phyloP scores from a whole-genome alignment of 306 rosid species.

The Geum urbanum region DNA sequence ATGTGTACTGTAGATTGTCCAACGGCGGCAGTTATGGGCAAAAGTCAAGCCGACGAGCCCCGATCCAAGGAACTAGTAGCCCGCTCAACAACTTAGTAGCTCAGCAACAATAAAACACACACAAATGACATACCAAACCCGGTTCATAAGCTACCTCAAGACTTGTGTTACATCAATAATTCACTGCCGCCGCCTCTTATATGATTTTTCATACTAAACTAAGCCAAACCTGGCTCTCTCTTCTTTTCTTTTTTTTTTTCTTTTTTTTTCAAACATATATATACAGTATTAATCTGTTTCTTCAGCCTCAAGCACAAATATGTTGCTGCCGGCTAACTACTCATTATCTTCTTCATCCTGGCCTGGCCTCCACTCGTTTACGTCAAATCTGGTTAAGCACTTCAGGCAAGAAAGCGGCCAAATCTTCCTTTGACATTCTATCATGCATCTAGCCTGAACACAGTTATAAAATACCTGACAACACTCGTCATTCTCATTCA shows the following conservation, averaged over 20 bases:
- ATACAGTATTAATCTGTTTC: constrained; percentile 14
- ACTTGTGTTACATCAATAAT: constrained; percentile 16
- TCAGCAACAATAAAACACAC: neutral
- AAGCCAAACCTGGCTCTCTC: neutral
- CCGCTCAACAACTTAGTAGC: constrained; percentile 10
- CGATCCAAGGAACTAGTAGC: constrained; percentile 8
- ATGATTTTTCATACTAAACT: neutral
- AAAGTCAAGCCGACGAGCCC: neutral
- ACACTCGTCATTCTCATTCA: neutral
- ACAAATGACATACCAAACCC: neutral
- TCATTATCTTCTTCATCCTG: neutral
- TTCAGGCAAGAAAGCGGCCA: constrained; percentile 31
- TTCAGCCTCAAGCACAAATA: constrained; percentile 29
- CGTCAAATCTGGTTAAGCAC: constrained; percentile 7
- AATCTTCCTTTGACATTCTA: constrained; percentile 13
- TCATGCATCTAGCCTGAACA: neutral
- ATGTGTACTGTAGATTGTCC: too few species aligned
- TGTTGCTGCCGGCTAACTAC: constrained; percentile 34
- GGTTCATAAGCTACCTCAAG: constrained; percentile 13
- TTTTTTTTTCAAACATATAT: constrained; percentile 17
- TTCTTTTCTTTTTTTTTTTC: too few species aligned
- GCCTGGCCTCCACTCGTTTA: constrained; percentile 21
- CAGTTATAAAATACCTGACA: constrained; percentile 20
- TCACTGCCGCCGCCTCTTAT: constrained; percentile 1
- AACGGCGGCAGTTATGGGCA: constrained; percentile 12